phyloP scores from a whole-genome alignment of 352 stramenopile genomes.

The Globisporangium barbulae region DNA sequence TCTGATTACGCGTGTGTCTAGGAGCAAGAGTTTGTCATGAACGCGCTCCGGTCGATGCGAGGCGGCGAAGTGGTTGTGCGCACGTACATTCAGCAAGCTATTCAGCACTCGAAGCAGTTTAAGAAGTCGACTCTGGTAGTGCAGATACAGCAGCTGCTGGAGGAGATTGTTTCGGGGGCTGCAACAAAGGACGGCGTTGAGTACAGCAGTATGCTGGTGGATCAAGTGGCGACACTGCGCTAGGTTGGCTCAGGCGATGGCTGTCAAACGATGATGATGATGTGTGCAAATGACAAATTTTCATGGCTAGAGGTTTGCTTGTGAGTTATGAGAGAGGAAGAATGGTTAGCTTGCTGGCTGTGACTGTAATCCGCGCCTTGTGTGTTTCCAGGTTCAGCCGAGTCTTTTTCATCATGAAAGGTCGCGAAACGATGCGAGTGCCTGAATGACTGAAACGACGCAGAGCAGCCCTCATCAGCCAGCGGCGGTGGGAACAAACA shows the following conservation, averaged over 20 bases:
- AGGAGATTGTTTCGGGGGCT: conserved; percentile 41
- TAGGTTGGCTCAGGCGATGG: background rate
- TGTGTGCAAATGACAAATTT: conserved; percentile 6
- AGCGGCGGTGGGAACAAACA: background rate
- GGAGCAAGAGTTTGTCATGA: conserved; percentile 81
- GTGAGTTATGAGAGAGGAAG: background rate
- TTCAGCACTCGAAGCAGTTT: conserved; percentile 58
- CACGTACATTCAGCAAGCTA: conserved; percentile 74
- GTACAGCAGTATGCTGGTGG: conserved; percentile 3
- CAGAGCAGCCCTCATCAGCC: background rate
- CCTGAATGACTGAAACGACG: conserved; percentile 19
- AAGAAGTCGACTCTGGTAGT: conserved; percentile 58
- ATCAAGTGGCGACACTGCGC: conserved; percentile 1
- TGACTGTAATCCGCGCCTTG: background rate
- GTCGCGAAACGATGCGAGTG: conserved; percentile 40
- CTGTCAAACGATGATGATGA: background rate
- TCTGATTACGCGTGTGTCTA: conserved; percentile 17
- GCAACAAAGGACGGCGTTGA: conserved; percentile 36
- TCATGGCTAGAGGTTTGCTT: background rate
- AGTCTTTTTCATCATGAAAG: conserved; percentile 21
- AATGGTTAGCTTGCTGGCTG: background rate
- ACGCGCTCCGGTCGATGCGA: conserved; percentile 67
- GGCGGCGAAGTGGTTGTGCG: conserved; percentile 50
- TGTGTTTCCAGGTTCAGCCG: background rate
- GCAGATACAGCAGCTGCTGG: conserved; percentile 41